Evolutionary conservation across 2,329 filamentous ascomycete species (phyloP).

Genomic region (Huntiella omanensis): DNA sequence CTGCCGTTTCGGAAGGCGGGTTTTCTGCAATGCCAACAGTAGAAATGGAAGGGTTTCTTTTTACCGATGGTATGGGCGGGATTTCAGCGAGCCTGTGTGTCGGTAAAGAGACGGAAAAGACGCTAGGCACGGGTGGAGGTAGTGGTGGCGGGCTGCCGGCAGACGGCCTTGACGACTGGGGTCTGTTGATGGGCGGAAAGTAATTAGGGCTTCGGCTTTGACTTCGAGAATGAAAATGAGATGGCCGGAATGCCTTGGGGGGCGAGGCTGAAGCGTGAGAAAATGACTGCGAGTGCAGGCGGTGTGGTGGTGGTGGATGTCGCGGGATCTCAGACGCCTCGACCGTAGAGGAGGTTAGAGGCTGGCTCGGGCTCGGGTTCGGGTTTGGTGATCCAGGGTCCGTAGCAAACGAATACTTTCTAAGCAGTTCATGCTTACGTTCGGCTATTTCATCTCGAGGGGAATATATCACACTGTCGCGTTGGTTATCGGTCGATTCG

Average conservation of each 20-base stretch:
- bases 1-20: no score
- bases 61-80: no score
- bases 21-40: no score
- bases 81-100: no score
- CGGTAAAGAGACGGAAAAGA: no score
- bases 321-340: neutral
- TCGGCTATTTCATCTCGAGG: constrained; percentile 12
- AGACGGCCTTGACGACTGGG: neutral
- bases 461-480: no score
- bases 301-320: neutral
- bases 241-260: neutral
- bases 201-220: constrained; percentile 1
- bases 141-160: constrained; percentile 1
- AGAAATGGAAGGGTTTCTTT: no score
- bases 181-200: neutral
- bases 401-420: constrained; percentile 13
- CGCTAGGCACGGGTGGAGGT: neutral
- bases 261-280: neutral
- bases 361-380: neutral
- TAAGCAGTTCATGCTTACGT: constrained; percentile 34
- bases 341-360: no score
- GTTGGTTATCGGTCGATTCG: no score
- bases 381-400: constrained; percentile 1
- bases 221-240: constrained; percentile 2
- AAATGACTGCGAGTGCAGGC: neutral